Base-by-base conservation (phyloP, 495 filamentous ascomycete genomes). In the Paragyromitra xinjiangensis region DNA sequence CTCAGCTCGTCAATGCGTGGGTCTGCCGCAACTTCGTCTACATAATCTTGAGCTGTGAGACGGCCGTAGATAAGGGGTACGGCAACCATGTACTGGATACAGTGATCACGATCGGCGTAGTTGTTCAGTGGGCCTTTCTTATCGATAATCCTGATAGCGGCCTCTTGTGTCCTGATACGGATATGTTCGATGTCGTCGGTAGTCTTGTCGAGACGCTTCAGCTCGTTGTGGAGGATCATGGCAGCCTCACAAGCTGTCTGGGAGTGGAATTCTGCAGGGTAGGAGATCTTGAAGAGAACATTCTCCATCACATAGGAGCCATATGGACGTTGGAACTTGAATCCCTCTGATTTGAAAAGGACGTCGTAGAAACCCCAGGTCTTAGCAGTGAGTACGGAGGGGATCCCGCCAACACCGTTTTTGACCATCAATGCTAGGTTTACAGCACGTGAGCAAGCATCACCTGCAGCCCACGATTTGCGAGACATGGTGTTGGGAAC, bases 271-370 rank as follows among this genome's bases (percentile, higher is more conserved):
- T 99, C 95, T 77, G 95, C 95, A 92, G 64, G 44, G 66, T 75
- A 77, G 40, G 95, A 99, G 51, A 99, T 96, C 88, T 99, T 99
- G 89, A 99, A 99, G 61, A 99, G 92, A 59, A 99, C 92, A 83
- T 98, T 99, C 89, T 99, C 95, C 95, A 99, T 99, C 68, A 99
- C 96, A 84, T 99, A 99, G 88, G 92, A 95, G 80, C 94, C 95
- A 82, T 98, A 99, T 56, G 91, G 90, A 62, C 95, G 90, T 86
- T 99, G 95, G 88, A 97, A 98, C 83, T 93, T 85, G 85, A 99
- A 99, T 83, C 92, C 92, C 82, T 95, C 92, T 85, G 93, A 93
- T 87, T 94, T 93, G 88, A 99, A 99, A 69, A 95, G 87, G 69
- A 97, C 94, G 83, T 99, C 95, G 84, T 99, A 99, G 89, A 98